These are phyloP conservation scores for Lolium multiflorum DNA, from an alignment of 176 grass and related monocot genomes.

Conservation along the genomic window DNA sequence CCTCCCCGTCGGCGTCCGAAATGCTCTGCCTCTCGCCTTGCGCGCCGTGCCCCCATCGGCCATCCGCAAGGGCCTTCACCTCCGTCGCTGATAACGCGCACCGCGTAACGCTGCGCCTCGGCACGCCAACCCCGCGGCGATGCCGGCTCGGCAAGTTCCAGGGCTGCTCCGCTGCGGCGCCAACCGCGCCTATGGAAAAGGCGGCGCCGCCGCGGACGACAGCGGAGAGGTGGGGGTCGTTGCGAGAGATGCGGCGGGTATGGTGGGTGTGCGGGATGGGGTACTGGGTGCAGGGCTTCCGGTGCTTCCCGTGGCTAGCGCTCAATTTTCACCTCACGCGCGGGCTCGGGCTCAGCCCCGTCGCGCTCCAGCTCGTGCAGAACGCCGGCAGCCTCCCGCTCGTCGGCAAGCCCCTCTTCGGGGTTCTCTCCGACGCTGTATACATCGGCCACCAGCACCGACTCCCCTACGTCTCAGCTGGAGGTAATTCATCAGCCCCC, in stretches of 20 bases:
- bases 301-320: constrained; percentile 92
- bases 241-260: constrained; percentile 58
- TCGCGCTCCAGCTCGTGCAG: constrained; percentile 74
- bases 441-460: constrained; percentile 60
- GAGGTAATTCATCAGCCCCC: constrained; percentile 45
- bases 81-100: background rate
- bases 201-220: constrained; percentile 9
- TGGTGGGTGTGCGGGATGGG: constrained; percentile 79
- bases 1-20: background rate
- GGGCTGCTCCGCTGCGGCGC: background rate
- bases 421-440: constrained; percentile 73
- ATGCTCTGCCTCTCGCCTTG: constrained; percentile 51
- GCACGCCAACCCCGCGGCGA: background rate
- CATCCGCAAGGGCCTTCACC: background rate
- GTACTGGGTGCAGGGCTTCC: constrained; percentile 94
- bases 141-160: constrained; percentile 5
- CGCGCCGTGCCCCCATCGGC: background rate
- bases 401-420: constrained; percentile 83
- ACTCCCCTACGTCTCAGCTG: constrained; percentile 73
- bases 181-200: background rate
- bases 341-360: constrained; percentile 59
- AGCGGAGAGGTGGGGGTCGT: constrained; percentile 2
- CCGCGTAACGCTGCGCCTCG: background rate
- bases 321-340: constrained; percentile 83
- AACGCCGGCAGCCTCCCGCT: constrained; percentile 70